Base-by-base conservation (phyloP, 164 flowering plant genomes). In the Piper betle region DNA sequence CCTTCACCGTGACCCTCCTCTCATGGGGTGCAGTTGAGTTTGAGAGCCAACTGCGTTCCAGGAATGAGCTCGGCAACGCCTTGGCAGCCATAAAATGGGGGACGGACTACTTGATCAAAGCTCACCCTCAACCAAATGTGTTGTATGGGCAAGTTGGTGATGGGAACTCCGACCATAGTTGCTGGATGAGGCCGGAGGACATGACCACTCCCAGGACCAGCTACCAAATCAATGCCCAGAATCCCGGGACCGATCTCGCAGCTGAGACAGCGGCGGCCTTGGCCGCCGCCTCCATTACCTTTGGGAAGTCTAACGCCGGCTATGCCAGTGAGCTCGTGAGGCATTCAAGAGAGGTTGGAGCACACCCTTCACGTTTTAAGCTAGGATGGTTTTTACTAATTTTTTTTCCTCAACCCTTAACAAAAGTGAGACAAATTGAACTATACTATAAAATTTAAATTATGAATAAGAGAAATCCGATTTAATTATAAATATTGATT, bases 151-250 rank as follows among this genome's bases (percentile, higher is more conserved):
- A 89, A 77, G 86, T 85, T 4, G 93, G 94, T 4, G 85, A 86
- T n/a, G 85, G 83, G 0, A 57, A 63, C 18, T 71, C 88, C 0
- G 94, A 86, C 61, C 96, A 89, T 53, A 70, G 53, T 0, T 86
- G 96, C 57, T 89, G 94, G 94, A 57, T 66, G 74, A 63, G 96
- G 13, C 86, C 93, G 0, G 96, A 89, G 58, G 88, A 86, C 63
- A 88, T 88, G 96, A 77, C 75, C 57, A 83, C 93, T 0, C 73
- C 90, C 1, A 71, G 93, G 37, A 72, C 77, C 1, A 38, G 75
- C 4, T 84, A 60, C 64, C 68, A 62, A 62, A 69, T 88, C 6
- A 78, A 81, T 55, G 68, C 57, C 0, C 52, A 71, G n/a, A 59
- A 78, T 33, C 92, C 92, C 0, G 93, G 96, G 0, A 68, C 93